Conservation (phyloP, 768 basidiomycete genomes). For the Tubosaeta sp. region DNA sequence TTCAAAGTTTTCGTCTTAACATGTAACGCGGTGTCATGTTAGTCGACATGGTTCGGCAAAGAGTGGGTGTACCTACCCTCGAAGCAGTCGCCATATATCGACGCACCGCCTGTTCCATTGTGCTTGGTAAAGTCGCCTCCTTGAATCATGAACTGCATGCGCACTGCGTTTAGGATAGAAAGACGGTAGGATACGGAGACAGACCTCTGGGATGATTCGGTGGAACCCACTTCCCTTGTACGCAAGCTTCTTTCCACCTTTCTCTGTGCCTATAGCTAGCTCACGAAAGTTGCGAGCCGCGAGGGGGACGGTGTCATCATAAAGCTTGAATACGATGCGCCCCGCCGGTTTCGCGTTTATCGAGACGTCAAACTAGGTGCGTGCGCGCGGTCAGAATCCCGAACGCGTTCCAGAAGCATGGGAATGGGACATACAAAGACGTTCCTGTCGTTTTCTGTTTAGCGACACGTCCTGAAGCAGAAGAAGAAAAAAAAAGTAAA, state of each 20-base stretch:
- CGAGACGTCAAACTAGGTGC: constrained; percentile 55
- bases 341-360: constrained; percentile 60
- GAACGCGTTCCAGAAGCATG: not conserved
- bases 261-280: constrained; percentile 50
- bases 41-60: not conserved
- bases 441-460: constrained; percentile 9
- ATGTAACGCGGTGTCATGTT: not conserved
- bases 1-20: constrained; percentile 66
- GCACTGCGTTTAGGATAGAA: not conserved
- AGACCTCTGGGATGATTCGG: constrained; percentile 61
- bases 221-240: constrained; percentile 72
- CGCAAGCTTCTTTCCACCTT: constrained; percentile 55
- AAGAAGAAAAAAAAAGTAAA: not conserved
- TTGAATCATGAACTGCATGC: constrained; percentile 75
- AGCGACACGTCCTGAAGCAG: not conserved
- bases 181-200: constrained; percentile 7
- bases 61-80: constrained; percentile 41
- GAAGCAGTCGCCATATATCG: constrained; percentile 83
- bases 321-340: constrained; percentile 79
- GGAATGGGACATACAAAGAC: constrained; percentile 31
- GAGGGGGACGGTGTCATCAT: constrained; percentile 76
- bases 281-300: constrained; percentile 81
- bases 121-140: constrained; percentile 80
- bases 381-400: not conserved
- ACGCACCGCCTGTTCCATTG: constrained; percentile 79